phyloP scores from a whole-genome alignment of 1,139 yeast genomes.

The Saccharomyces hybrid region DNA sequence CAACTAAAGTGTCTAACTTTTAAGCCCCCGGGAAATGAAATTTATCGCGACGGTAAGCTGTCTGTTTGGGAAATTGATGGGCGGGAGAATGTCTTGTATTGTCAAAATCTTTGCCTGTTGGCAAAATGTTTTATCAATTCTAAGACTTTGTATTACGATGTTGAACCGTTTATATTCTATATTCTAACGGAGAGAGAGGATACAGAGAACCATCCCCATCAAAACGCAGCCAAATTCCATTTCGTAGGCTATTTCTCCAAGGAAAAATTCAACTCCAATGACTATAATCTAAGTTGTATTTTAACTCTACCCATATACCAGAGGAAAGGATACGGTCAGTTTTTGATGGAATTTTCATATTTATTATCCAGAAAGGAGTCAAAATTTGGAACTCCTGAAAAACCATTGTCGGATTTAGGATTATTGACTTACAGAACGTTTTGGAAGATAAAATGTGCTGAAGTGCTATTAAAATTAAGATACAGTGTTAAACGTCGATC shows the following conservation, averaged over 20 bases:
- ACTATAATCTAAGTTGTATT: constrained; percentile 83
- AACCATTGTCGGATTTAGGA: constrained; percentile 85
- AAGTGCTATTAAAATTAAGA: constrained; percentile 26
- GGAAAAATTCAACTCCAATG: constrained; percentile 68
- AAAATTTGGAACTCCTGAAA: constrained; percentile 88
- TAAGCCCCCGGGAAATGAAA: constrained; percentile 89
- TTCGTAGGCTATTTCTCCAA: constrained; percentile 93
- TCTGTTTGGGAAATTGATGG: constrained; percentile 94
- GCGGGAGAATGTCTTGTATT: constrained; percentile 67
- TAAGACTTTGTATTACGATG: constrained; percentile 87
- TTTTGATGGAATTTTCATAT: constrained; percentile 85
- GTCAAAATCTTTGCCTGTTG: constrained; percentile 81
- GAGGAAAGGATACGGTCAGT: constrained; percentile 81
- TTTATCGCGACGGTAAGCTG: constrained; percentile 61
- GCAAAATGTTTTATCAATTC: constrained; percentile 87
- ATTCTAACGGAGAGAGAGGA: constrained; percentile 66
- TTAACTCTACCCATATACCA: constrained; percentile 84
- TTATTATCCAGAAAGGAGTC: constrained; percentile 66
- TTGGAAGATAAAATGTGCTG: constrained; percentile 64
- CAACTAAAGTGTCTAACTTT: constrained; percentile 56
- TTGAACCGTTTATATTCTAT: constrained; percentile 89
- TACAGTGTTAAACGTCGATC: not conserved
- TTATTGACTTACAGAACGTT: constrained; percentile 76
- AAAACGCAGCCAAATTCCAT: constrained; percentile 43
- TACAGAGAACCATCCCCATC: constrained; percentile 11